Evolutionary conservation across 2,329 filamentous ascomycete genomes (phyloP).

Genomic region (Cadophora luteo-olivacea): DNA sequence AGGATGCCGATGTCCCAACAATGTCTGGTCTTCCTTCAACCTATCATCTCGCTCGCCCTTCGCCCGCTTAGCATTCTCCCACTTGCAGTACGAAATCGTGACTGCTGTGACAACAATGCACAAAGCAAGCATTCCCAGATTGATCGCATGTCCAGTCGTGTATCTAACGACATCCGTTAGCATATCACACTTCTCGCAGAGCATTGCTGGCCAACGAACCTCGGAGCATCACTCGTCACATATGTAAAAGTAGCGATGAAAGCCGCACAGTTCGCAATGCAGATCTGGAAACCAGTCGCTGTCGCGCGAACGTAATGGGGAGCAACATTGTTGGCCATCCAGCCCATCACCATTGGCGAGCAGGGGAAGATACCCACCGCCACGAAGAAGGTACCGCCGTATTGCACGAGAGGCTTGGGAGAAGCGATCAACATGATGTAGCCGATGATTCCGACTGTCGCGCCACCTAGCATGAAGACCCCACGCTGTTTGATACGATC

Average conservation of each 20-base stretch:
- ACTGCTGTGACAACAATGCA: conserved; percentile 5
- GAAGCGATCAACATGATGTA: conserved; percentile 13
- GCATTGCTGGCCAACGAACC: neutral
- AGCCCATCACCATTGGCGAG: conserved; percentile 2
- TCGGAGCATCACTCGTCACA: conserved; percentile 1
- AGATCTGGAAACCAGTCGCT: conserved; percentile 6
- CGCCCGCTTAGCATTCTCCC: conserved; percentile 1
- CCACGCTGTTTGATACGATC: conserved; percentile 8
- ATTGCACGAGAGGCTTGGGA: conserved; percentile 9
- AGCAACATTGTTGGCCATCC: neutral
- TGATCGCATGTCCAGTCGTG: neutral
- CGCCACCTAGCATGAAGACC: conserved; percentile 1
- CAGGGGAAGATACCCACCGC: neutral
- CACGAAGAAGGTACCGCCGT: neutral
- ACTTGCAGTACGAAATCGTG: conserved; percentile 4
- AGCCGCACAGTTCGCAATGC: conserved; percentile 1
- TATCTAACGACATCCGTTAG: neutral
- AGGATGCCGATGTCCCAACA: conserved; percentile 8
- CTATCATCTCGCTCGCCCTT: conserved; percentile 3
- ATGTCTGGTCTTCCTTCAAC: conserved; percentile 1
- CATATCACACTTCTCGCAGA: neutral
- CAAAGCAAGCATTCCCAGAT: neutral
- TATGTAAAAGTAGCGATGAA: conserved; percentile 7
- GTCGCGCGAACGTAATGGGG: neutral
- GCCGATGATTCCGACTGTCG: conserved; percentile 2